Conservation (phyloP, 2,329 filamentous ascomycete genomes). For the Penicillium corylophilum region DNA sequence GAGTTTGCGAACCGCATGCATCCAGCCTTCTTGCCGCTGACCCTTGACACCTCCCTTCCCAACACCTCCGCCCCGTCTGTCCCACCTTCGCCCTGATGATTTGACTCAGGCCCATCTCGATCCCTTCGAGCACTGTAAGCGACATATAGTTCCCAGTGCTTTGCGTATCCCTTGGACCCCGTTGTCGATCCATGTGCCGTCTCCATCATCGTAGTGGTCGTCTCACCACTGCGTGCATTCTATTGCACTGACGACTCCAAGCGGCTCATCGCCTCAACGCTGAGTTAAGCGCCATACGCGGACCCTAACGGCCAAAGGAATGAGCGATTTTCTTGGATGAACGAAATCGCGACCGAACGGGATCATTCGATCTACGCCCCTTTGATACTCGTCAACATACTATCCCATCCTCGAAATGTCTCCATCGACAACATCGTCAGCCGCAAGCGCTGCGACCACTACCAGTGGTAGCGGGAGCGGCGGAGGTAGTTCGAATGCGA, state of each 20-base stretch:
- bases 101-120: conserved; percentile 2
- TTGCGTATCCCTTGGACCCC: conserved; percentile 2
- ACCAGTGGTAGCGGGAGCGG: conserved; percentile 29
- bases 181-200: conserved; percentile 6
- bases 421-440: conserved; percentile 26
- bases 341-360: not conserved
- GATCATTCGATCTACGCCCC: not conserved
- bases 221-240: conserved; percentile 4
- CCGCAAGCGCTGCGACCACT: conserved; percentile 27
- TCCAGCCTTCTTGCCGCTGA: conserved; percentile 1
- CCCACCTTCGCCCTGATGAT: not conserved
- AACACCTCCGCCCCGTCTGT: not conserved
- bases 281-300: not conserved
- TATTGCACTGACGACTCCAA: not conserved
- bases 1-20: conserved; percentile 4
- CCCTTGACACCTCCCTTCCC: not conserved
- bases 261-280: not conserved
- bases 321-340: not conserved
- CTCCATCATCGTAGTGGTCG: conserved; percentile 2
- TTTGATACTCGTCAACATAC: not conserved
- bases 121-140: not conserved
- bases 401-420: conserved; percentile 24
- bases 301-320: conserved; percentile 1
- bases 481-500: conserved; percentile 47
- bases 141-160: conserved; percentile 2